A percentile compares a stretch with the other conserved stretches of the same genome.
phyloP scores from a whole-genome alignment of 140 eudicot species.

The Cichorium intybus region DNA sequence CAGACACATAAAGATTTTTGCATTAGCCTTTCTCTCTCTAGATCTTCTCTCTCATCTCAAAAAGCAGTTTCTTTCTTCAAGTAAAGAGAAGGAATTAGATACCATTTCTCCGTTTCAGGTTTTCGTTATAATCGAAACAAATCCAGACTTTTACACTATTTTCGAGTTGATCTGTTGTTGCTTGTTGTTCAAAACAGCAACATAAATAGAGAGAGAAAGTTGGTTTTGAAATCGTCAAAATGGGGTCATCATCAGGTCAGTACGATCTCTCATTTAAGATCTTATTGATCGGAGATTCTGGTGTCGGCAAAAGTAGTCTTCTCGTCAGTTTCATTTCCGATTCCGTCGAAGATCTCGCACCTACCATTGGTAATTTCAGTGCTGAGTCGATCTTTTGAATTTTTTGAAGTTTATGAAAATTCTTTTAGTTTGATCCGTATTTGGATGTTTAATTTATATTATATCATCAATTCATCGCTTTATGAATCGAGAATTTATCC shows the following conservation, averaged over 20 bases:
- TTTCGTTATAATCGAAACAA: conserved; percentile 2
- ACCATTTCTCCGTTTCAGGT: conserved; percentile 18
- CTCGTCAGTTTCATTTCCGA: conserved; percentile 61
- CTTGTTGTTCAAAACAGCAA: conserved; percentile 9
- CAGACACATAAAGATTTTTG: neutral
- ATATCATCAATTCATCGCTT: neutral
- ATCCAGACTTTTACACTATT: neutral
- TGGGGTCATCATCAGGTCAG: conserved; percentile 58
- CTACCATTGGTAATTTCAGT: conserved; percentile 53
- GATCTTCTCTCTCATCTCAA: neutral
- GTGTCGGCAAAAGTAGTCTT: conserved; percentile 72
- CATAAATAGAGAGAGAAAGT: neutral
- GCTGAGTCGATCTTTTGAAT: neutral
- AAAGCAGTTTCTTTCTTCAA: conserved; percentile 39
- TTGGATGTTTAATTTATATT: neutral
- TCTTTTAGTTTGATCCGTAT: conserved; percentile 6
- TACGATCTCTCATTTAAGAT: conserved; percentile 72
- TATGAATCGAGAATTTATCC: neutral
- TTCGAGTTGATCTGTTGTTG: conserved; percentile 4
- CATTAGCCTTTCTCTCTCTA: conserved; percentile 5
- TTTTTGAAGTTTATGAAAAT: neutral
- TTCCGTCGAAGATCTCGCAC: conserved; percentile 50
- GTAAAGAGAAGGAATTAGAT: conserved; percentile 24
- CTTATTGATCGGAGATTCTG: conserved; percentile 71
- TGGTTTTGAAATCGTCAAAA: conserved; percentile 1